Evolutionary conservation across 2,329 filamentous ascomycete genomes (phyloP).

Genomic region (Xylaria sp.): DNA sequence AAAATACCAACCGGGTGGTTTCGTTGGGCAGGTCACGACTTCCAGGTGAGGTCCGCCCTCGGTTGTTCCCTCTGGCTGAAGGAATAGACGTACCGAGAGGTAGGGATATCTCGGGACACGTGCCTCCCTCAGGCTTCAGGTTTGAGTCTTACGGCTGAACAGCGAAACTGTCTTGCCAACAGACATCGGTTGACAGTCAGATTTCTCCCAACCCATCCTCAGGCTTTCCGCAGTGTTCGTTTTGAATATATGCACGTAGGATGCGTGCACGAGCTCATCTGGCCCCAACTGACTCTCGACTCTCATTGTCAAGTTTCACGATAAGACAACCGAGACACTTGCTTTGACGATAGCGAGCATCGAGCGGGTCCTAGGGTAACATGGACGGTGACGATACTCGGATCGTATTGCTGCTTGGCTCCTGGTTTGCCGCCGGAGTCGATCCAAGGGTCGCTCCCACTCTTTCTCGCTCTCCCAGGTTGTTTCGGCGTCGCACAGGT

Average conservation of each 20-base stretch:
- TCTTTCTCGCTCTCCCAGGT: slow-evolving; percentile 2
- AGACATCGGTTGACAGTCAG: neutral
- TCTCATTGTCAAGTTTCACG: slow-evolving; percentile 4
- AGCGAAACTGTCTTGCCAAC: neutral
- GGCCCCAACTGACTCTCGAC: neutral
- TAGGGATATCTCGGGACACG: neutral
- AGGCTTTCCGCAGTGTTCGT: neutral
- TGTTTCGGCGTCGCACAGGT: slow-evolving; percentile 12
- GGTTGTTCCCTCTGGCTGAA: neutral
- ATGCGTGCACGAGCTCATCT: neutral
- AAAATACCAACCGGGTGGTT: no score
- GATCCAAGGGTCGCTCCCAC: neutral
- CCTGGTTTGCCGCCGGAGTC: neutral
- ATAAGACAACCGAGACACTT: neutral
- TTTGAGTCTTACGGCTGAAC: slow-evolving; percentile 7
- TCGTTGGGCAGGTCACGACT: no score
- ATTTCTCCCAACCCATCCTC: neutral
- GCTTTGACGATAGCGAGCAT: neutral
- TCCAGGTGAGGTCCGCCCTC: neutral
- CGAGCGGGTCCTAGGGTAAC: neutral
- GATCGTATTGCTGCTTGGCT: neutral
- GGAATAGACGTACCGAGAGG: neutral
- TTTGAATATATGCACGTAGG: neutral
- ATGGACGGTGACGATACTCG: neutral
- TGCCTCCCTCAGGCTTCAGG: neutral